phyloP scores from a whole-genome alignment of 441 rosid species.

The Populus hybrid region DNA sequence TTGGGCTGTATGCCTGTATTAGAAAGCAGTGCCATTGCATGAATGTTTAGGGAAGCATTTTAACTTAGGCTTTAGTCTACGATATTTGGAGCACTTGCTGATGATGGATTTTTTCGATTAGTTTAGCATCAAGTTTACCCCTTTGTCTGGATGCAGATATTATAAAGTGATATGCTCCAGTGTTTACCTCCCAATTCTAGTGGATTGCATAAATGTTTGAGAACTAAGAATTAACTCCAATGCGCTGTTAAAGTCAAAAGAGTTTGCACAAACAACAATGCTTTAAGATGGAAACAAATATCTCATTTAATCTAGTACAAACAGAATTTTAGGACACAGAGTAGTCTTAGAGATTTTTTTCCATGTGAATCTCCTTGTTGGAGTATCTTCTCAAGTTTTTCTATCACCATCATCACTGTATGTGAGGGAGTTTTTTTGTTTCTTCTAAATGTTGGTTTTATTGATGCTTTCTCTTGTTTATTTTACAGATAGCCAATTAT shows the following conservation, averaged over 20 bases:
- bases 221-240: neutral
- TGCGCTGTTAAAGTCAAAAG: neutral
- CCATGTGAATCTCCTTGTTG: neutral
- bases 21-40: neutral
- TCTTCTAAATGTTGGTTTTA: neutral
- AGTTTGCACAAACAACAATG: neutral
- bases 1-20: neutral
- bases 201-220: neutral
- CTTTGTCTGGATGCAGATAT: neutral
- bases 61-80: neutral
- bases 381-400: neutral
- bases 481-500: constrained; percentile 84
- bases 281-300: neutral
- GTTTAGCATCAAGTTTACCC: neutral
- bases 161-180: neutral
- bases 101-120: neutral
- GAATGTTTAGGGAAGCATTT: neutral
- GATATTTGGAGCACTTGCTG: neutral
- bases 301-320: neutral
- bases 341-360: neutral
- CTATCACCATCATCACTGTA: neutral
- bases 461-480: constrained; percentile 22
- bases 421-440: constrained; percentile 7
- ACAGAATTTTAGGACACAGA: neutral
- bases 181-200: neutral